These are phyloP conservation scores for Cercophora sp. DNA, from an alignment of 495 filamentous ascomycete genomes.

Conservation along the genomic window DNA sequence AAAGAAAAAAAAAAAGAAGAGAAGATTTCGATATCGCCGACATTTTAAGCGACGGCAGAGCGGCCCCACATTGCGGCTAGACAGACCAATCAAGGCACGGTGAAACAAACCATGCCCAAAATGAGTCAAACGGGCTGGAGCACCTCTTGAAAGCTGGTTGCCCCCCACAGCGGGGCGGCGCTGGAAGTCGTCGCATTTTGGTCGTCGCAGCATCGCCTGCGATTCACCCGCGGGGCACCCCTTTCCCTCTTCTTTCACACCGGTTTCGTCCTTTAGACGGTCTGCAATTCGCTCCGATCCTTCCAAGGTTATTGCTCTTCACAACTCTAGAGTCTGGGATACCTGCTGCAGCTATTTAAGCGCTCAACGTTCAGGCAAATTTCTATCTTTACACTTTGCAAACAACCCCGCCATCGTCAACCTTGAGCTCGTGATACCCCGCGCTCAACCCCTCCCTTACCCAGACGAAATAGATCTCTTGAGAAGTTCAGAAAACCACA, in stretches of 20 bases:
- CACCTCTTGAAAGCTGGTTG: too few relatives aligned
- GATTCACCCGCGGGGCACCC: neutral
- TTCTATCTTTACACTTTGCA: neutral
- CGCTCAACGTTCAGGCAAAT: neutral
- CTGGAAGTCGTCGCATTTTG: neutral
- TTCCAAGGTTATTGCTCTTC: too few relatives aligned
- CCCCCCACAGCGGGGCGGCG: constrained; percentile 7
- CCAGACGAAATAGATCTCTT: too few relatives aligned
- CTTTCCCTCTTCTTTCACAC: neutral
- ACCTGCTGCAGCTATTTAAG: too few relatives aligned
- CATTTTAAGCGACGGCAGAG: constrained; percentile 1
- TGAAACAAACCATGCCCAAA: constrained; percentile 3
- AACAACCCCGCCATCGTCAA: constrained; percentile 9
- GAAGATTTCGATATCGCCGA: neutral
- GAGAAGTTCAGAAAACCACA: constrained; percentile 11
- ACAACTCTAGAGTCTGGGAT: too few relatives aligned
- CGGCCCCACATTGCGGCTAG: neutral
- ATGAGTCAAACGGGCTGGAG: constrained; percentile 6
- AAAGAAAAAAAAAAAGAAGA: constrained; percentile 37
- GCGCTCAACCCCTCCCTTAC: constrained; percentile 9
- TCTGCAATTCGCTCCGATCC: too few relatives aligned
- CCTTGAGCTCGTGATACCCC: constrained; percentile 16
- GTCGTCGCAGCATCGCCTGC: constrained; percentile 1
- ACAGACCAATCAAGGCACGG: constrained; percentile 6
- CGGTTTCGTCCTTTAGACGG: neutral